These are phyloP conservation scores for Cadophora sp. DNA, from an alignment of 2,329 filamentous ascomycete species.

Conservation along the genomic window DNA sequence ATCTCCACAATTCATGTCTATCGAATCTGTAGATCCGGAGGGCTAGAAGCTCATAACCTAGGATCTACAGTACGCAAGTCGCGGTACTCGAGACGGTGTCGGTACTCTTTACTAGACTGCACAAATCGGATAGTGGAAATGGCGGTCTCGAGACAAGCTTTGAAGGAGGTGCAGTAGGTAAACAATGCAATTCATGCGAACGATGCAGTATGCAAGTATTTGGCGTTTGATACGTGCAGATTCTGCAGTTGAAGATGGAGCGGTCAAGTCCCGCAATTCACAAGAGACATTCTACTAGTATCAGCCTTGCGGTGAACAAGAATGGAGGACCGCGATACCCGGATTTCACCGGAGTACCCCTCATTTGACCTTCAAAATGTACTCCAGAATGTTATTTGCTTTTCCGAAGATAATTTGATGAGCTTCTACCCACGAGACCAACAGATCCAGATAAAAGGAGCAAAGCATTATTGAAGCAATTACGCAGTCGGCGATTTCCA, in stretches of 20 bases:
- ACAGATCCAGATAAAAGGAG: background rate
- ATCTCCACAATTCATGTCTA: background rate
- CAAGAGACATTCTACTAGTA: background rate
- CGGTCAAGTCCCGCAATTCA: background rate
- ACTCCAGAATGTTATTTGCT: background rate
- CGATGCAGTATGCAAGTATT: constrained; percentile 10
- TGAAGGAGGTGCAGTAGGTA: background rate
- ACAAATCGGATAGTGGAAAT: background rate
- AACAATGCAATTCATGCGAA: constrained; percentile 11
- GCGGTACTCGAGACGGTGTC: background rate
- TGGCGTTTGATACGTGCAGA: background rate
- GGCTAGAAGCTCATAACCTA: constrained; percentile 10
- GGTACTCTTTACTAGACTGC: too few species aligned
- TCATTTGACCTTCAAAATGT: background rate
- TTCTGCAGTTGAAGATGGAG: constrained; percentile 4
- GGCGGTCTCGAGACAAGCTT: constrained; percentile 13
- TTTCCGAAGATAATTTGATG: background rate
- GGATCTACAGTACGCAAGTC: constrained; percentile 1
- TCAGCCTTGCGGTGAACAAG: constrained; percentile 11
- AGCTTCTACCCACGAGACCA: background rate
- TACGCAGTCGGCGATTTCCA: background rate
- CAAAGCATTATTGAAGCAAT: background rate
- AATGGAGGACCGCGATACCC: constrained; percentile 1
- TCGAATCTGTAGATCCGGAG: background rate
- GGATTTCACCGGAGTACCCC: constrained; percentile 3